Conservation (phyloP, 169 alveolate genomes). For the Cryptosporidium sp. region DNA sequence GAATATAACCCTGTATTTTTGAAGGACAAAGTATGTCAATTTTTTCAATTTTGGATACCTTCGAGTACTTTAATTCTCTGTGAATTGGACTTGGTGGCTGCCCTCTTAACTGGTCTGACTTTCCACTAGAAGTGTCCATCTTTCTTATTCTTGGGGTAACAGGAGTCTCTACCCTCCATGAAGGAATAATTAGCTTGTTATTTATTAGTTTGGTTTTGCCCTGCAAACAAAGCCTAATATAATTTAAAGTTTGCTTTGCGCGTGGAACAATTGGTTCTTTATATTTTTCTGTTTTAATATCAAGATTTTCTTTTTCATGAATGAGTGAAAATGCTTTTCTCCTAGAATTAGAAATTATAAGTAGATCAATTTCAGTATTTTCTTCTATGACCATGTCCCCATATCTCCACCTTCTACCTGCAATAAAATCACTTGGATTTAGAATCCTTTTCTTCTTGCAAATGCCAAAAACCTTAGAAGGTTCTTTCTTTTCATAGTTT, state of each 20-base stretch:
- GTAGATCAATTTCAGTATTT: conserved; percentile 15
- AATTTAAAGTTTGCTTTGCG: conserved; percentile 54
- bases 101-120: conserved; percentile 33
- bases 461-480: background rate
- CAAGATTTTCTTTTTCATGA: conserved; percentile 41
- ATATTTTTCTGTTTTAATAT: conserved; percentile 17
- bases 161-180: conserved; percentile 70
- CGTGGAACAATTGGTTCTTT: conserved; percentile 18
- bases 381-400: conserved; percentile 42
- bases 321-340: conserved; percentile 47
- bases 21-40: conserved; percentile 63
- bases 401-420: conserved; percentile 49
- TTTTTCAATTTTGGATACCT: conserved; percentile 40
- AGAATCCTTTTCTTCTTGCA: conserved; percentile 29
- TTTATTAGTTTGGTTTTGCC: conserved; percentile 44
- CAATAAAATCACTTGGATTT: conserved; percentile 49
- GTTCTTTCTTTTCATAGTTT: background rate
- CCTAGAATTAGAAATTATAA: conserved; percentile 50
- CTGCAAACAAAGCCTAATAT: conserved; percentile 55
- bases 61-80: conserved; percentile 36
- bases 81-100: conserved; percentile 66
- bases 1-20: conserved; percentile 70
- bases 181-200: conserved; percentile 48
- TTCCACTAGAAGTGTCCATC: background rate
- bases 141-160: conserved; percentile 55